phyloP scores from a whole-genome alignment of 2,329 filamentous ascomycete species.

The Neodidymelliopsis sp. region DNA sequence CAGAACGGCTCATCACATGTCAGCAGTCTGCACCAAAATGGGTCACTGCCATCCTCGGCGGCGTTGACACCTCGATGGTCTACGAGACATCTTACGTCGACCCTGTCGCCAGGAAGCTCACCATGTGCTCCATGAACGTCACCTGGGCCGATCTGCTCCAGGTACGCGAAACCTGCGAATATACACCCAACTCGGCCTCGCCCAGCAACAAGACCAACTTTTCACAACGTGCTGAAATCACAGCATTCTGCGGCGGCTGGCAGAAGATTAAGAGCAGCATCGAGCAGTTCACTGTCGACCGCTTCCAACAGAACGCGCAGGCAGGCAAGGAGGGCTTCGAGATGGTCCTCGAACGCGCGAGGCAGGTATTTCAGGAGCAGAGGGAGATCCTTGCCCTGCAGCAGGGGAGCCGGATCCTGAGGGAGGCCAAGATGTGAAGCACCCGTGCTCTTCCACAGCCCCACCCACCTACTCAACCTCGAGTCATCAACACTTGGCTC shows the following conservation, averaged over 20 bases:
- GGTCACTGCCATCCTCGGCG: conserved; percentile 81
- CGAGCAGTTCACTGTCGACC: conserved; percentile 86
- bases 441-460: not conserved
- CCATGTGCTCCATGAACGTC: conserved; percentile 95
- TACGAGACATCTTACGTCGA: conserved; percentile 98
- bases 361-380: conserved; percentile 90
- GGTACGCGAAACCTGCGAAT: conserved; percentile 92
- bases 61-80: conserved; percentile 82
- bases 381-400: conserved; percentile 66
- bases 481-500: not conserved
- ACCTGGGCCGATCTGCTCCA: conserved; percentile 90
- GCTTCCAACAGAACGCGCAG: conserved; percentile 89
- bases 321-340: conserved; percentile 96
- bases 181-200: conserved; percentile 66
- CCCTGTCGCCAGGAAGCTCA: conserved; percentile 81
- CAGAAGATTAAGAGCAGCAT: conserved; percentile 96
- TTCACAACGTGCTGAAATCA: conserved; percentile 88
- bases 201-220: conserved; percentile 75
- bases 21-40: conserved; percentile 76
- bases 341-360: conserved; percentile 89
- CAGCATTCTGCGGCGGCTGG: conserved; percentile 94
- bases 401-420: conserved; percentile 42
- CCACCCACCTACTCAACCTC: not conserved
- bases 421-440: conserved; percentile 42
- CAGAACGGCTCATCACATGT: conserved; percentile 72